A percentile compares a stretch with the other conserved stretches of the same genome.
Conservation (phyloP, 2,329 filamentous ascomycete species). For the Fusarium illudens region DNA sequence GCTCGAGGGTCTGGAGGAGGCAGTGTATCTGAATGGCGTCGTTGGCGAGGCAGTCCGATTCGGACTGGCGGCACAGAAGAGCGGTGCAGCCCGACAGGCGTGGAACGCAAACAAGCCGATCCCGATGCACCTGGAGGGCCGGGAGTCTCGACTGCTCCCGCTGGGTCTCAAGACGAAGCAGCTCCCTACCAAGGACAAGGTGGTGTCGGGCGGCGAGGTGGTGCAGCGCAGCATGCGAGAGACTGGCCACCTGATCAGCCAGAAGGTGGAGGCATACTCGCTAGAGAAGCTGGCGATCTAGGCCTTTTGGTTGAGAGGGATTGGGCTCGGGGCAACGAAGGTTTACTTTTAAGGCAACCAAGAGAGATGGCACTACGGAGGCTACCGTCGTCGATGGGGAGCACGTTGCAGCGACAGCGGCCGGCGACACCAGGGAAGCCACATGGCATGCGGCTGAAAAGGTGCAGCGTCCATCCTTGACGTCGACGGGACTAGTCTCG, state of each 20-base stretch:
- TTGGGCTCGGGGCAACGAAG: conserved; percentile 7
- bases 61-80: conserved; percentile 53
- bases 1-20: conserved; percentile 76
- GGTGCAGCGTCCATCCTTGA: background rate
- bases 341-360: conserved; percentile 20
- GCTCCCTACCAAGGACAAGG: conserved; percentile 62
- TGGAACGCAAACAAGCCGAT: conserved; percentile 55
- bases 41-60: conserved; percentile 73
- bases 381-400: background rate
- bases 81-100: conserved; percentile 38
- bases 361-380: conserved; percentile 16
- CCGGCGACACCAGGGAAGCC: conserved; percentile 10
- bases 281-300: conserved; percentile 79
- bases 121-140: conserved; percentile 51
- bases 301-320: conserved; percentile 27
- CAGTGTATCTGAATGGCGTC: conserved; percentile 69
- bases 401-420: conserved; percentile 16
- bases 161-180: conserved; percentile 73
- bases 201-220: conserved; percentile 74
- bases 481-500: conserved; percentile 13
- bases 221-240: conserved; percentile 75
- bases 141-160: conserved; percentile 67
- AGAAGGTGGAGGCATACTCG: conserved; percentile 83
- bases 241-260: conserved; percentile 78
- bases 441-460: conserved; percentile 37